phyloP scores from a whole-genome alignment of 495 filamentous ascomycete genomes.

The Talaromyces wortmannii region DNA sequence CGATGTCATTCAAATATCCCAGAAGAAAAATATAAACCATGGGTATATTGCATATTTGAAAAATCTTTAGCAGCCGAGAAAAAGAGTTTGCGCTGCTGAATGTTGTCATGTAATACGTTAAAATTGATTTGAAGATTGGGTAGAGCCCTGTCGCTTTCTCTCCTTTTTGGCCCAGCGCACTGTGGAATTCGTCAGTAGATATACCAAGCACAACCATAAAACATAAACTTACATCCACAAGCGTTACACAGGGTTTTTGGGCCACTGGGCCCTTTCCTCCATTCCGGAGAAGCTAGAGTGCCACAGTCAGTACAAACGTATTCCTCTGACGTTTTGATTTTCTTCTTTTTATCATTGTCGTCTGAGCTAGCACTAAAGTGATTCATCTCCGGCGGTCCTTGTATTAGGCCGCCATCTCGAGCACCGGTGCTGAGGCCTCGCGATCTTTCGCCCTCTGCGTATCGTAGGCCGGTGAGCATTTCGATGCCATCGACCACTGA shows the following conservation, averaged over 20 bases:
- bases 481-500: slow-evolving; percentile 85
- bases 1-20: too few relatives aligned
- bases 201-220: neutral
- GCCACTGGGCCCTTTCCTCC: slow-evolving; percentile 89
- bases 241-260: slow-evolving; percentile 98
- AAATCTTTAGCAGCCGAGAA: too few relatives aligned
- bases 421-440: slow-evolving; percentile 85
- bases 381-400: slow-evolving; percentile 79
- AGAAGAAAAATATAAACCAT: too few relatives aligned
- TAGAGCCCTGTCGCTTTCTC: slow-evolving; percentile 49
- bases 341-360: slow-evolving; percentile 79
- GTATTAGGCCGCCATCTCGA: slow-evolving; percentile 68
- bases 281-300: slow-evolving; percentile 89
- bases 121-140: neutral
- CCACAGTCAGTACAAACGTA: slow-evolving; percentile 97
- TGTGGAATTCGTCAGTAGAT: slow-evolving; percentile 10
- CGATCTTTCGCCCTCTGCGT: slow-evolving; percentile 83
- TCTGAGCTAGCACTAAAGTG: slow-evolving; percentile 35
- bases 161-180: slow-evolving; percentile 75
- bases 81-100: too few relatives aligned
- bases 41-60: too few relatives aligned
- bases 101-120: too few relatives aligned
- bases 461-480: slow-evolving; percentile 84
- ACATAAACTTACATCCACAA: slow-evolving; percentile 62
- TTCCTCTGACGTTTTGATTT: slow-evolving; percentile 83